phyloP scores from a whole-genome alignment of 345 rosid genomes.

The Gossypium ekmanianum region DNA sequence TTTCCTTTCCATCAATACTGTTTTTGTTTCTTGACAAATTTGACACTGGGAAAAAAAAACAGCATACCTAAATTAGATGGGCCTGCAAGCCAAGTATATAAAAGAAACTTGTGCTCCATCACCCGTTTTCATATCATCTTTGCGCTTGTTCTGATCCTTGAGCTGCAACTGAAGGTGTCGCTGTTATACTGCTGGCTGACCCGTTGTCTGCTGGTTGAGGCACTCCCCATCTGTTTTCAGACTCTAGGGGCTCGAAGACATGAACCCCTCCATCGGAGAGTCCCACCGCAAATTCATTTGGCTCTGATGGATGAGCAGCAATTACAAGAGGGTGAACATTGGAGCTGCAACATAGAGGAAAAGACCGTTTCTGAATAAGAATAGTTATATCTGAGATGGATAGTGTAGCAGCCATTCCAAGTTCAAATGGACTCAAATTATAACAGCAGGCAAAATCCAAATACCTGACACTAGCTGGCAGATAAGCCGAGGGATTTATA shows the following conservation, averaged over 20 bases:
- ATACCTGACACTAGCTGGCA: conserved; percentile 77
- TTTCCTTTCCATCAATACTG: not conserved
- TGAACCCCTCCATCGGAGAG: conserved; percentile 96
- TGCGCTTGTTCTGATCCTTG: conserved; percentile 79
- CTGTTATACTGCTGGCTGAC: conserved; percentile 53
- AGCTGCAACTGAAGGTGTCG: conserved; percentile 65
- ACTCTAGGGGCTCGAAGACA: conserved; percentile 88
- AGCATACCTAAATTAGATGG: conserved; percentile 39
- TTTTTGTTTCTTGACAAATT: not conserved
- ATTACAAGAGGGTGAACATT: conserved; percentile 82
- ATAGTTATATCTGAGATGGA: not conserved
- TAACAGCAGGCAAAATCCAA: not conserved
- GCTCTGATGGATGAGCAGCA: conserved; percentile 92
- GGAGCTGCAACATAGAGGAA: conserved; percentile 45
- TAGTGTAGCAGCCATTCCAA: too few species aligned
- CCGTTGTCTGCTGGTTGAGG: conserved; percentile 91
- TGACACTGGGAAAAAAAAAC: not conserved
- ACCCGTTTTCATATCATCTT: conserved; percentile 43
- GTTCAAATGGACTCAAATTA: not conserved
- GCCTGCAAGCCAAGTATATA: conserved; percentile 44
- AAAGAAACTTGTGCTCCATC: conserved; percentile 38
- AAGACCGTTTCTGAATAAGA: not conserved
- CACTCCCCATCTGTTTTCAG: conserved; percentile 91
- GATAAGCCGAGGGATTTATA: conserved; percentile 69
- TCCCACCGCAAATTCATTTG: conserved; percentile 87